Evolutionary conservation across 2,329 filamentous ascomycete genomes (phyloP).

Genomic region (Botrytis elliptica): DNA sequence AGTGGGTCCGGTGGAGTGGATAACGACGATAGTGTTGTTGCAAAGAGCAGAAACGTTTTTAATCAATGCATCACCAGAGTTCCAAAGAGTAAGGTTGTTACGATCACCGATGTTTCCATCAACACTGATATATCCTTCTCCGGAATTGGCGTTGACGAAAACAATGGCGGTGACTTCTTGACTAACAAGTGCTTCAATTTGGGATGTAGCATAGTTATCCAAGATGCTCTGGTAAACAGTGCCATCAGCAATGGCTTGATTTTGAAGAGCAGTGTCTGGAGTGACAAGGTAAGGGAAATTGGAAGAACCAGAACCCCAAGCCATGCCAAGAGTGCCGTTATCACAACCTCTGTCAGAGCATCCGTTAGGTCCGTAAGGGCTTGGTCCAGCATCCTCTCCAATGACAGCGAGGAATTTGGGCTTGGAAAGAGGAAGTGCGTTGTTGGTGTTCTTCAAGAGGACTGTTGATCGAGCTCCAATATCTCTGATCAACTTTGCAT

Average conservation of each 20-base stretch:
- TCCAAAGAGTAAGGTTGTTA: constrained; percentile 90
- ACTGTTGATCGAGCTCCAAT: constrained; percentile 80
- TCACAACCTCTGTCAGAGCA: constrained; percentile 67
- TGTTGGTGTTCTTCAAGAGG: constrained; percentile 77
- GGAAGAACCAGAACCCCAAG: constrained; percentile 74
- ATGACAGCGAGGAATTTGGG: constrained; percentile 75
- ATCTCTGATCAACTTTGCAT: constrained; percentile 70
- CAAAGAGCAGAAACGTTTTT: constrained; percentile 73
- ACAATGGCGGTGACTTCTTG: constrained; percentile 72
- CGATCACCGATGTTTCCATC: constrained; percentile 86
- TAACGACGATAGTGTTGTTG: constrained; percentile 88
- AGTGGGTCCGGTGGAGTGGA: constrained; percentile 82
- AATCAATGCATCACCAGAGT: constrained; percentile 76
- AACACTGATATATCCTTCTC: constrained; percentile 81
- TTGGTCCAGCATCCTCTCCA: constrained; percentile 79
- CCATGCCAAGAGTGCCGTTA: constrained; percentile 66
- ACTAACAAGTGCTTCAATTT: constrained; percentile 59
- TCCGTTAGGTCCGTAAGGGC: constrained; percentile 44
- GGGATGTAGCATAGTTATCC: constrained; percentile 65
- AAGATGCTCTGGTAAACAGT: constrained; percentile 65
- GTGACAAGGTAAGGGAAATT: constrained; percentile 78
- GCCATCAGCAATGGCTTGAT: constrained; percentile 59
- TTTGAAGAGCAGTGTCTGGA: constrained; percentile 69
- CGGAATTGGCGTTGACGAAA: constrained; percentile 83
- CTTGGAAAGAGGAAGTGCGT: constrained; percentile 72